A percentile compares a stretch with the other conserved stretches of the same genome.
phyloP scores from a whole-genome alignment of 345 rosid species.

The Gossypium turneri region DNA sequence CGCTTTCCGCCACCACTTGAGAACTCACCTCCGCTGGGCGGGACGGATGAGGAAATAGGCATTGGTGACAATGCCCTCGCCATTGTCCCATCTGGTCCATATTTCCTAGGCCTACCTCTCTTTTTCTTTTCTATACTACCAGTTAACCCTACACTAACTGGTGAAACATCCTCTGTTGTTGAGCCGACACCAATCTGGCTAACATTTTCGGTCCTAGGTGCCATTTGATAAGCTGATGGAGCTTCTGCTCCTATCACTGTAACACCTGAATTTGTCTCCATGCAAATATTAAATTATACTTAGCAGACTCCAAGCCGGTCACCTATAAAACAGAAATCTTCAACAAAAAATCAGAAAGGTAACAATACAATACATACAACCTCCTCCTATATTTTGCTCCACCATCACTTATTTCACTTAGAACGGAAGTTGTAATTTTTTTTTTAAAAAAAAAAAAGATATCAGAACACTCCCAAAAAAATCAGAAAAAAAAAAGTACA shows the following conservation, averaged over 20 bases:
- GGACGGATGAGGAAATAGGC: conserved; percentile 51
- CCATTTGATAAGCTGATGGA: conserved; percentile 65
- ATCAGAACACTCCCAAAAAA: no score
- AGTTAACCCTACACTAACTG: conserved; percentile 36
- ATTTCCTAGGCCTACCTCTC: conserved; percentile 85
- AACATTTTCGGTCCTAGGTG: conserved; percentile 51
- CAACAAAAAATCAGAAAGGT: conserved; percentile 5
- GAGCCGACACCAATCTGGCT: conserved; percentile 43
- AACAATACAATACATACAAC: not conserved
- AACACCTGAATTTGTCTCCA: conserved; percentile 61
- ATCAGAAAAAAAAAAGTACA: not conserved
- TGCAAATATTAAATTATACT: conserved; percentile 21
- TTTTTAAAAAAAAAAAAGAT: no score
- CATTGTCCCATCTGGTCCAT: conserved; percentile 60
- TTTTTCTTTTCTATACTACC: conserved; percentile 60
- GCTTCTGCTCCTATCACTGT: conserved; percentile 77
- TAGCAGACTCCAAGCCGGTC: conserved; percentile 15
- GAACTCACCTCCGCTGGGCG: conserved; percentile 35
- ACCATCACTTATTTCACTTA: no score
- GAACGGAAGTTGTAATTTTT: no score
- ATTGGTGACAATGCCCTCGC: conserved; percentile 45
- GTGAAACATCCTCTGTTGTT: conserved; percentile 30
- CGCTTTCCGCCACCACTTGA: conserved; percentile 43
- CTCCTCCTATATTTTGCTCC: not conserved
- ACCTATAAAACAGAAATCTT: conserved; percentile 26